These are phyloP conservation scores for Candida tammaniensis DNA, from an alignment of 805 yeast species.

Conservation along the genomic window DNA sequence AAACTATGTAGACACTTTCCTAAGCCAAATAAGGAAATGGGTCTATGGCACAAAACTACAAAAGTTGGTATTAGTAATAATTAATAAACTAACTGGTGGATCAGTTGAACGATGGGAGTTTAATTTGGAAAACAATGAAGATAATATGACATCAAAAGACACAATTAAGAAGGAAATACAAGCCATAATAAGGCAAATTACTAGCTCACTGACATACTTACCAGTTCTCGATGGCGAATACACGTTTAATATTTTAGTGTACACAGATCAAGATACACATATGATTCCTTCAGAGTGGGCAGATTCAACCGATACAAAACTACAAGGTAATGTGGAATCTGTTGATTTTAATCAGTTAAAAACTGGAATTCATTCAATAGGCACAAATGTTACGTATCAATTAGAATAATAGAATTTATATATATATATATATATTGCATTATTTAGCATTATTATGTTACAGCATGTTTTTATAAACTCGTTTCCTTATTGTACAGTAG, in stretches of 20 bases:
- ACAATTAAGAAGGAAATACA: conserved; percentile 75
- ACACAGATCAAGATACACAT: conserved; percentile 57
- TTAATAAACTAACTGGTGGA: conserved; percentile 64
- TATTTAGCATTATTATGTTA: background rate
- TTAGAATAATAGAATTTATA: conserved; percentile 18
- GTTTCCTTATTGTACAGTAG: background rate
- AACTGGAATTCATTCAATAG: conserved; percentile 68
- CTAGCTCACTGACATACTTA: conserved; percentile 81
- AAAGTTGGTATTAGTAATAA: conserved; percentile 68
- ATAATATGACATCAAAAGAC: conserved; percentile 25
- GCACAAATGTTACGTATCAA: conserved; percentile 66
- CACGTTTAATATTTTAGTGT: conserved; percentile 83
- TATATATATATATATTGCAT: conserved; percentile 2
- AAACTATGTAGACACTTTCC: conserved; percentile 61
- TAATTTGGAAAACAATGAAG: conserved; percentile 43
- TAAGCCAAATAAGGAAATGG: conserved; percentile 72
- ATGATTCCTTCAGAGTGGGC: conserved; percentile 83
- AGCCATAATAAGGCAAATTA: conserved; percentile 81
- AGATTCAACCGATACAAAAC: conserved; percentile 61
- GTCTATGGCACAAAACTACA: conserved; percentile 65
- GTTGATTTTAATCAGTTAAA: conserved; percentile 69
- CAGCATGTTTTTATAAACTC: background rate
- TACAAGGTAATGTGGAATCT: conserved; percentile 52
- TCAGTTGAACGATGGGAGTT: conserved; percentile 88
- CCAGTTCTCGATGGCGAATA: conserved; percentile 65